phyloP scores from a whole-genome alignment of 768 basidiomycete genomes.

The Zangia roseola region DNA sequence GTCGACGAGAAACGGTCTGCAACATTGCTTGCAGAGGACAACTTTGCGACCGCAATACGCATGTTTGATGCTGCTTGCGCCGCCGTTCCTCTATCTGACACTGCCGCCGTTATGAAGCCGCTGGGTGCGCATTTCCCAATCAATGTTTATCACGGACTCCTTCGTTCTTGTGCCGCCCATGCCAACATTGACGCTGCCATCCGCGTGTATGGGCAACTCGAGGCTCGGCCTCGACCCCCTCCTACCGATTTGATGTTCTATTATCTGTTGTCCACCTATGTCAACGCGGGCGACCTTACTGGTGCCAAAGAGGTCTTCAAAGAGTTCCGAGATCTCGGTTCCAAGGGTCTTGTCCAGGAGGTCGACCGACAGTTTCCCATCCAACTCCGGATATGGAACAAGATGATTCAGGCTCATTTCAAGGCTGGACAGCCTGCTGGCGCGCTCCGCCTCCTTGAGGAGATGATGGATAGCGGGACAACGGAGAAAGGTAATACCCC shows the following conservation, averaged over 20 bases:
- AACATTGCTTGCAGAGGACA: constrained; percentile 59
- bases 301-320: constrained; percentile 61
- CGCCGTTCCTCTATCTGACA: constrained; percentile 22
- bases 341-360: constrained; percentile 28
- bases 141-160: constrained; percentile 49
- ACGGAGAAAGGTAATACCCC: constrained; percentile 13
- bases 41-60: constrained; percentile 66
- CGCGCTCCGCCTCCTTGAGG: constrained; percentile 63
- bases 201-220: constrained; percentile 62
- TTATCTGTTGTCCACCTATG: constrained; percentile 59
- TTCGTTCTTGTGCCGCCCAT: constrained; percentile 61
- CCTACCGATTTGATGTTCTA: constrained; percentile 44
- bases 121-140: constrained; percentile 28
- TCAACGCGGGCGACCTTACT: constrained; percentile 46
- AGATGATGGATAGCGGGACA: constrained; percentile 57
- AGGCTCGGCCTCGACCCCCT: constrained; percentile 34
- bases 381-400: constrained; percentile 61
- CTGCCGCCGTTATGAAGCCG: constrained; percentile 6
- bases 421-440: constrained; percentile 56
- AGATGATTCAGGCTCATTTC: constrained; percentile 78
- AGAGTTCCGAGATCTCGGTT: constrained; percentile 49
- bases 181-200: constrained; percentile 59
- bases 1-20: constrained; percentile 37
- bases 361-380: constrained; percentile 26
- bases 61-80: constrained; percentile 64